A percentile compares a stretch with the other conserved stretches of the same genome.
phyloP scores from a whole-genome alignment of 2,329 filamentous ascomycete species.

The Calonectria ilicicola region DNA sequence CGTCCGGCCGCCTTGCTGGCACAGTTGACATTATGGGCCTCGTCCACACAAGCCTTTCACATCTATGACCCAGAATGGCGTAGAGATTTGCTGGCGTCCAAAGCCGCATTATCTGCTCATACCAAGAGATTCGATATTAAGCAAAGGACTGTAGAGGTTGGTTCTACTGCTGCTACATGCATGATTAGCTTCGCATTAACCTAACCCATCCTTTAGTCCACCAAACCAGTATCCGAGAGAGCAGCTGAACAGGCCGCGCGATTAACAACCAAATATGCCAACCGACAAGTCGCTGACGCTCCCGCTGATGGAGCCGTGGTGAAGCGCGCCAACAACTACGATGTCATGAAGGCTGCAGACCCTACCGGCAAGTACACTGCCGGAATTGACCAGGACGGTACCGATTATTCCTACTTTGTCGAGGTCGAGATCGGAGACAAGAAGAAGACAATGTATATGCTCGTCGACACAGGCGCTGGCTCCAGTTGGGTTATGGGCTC shows the following conservation, averaged over 20 bases:
- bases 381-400: conserved; percentile 73
- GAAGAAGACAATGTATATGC: conserved; percentile 67
- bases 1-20: conserved; percentile 52
- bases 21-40: conserved; percentile 62
- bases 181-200: conserved; percentile 26
- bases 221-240: conserved; percentile 47
- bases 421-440: conserved; percentile 68
- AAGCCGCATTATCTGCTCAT: background rate
- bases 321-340: conserved; percentile 60
- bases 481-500: conserved; percentile 88
- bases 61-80: conserved; percentile 57
- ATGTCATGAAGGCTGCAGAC: conserved; percentile 58
- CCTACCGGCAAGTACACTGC: conserved; percentile 61
- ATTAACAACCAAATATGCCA: conserved; percentile 54
- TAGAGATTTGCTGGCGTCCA: conserved; percentile 28
- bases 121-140: conserved; percentile 53
- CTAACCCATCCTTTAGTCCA: conserved; percentile 42
- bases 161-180: conserved; percentile 25
- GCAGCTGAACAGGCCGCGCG: conserved; percentile 53
- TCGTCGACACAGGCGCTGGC: conserved; percentile 74
- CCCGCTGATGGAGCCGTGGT: conserved; percentile 28
- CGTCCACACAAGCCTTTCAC: conserved; percentile 60
- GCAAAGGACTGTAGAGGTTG: conserved; percentile 51
- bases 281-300: conserved; percentile 28
- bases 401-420: conserved; percentile 75